Evolutionary conservation across 2,329 filamentous ascomycete species (phyloP), one percentile per base, ranked within the genome.

Genomic region (Microdochium bolleyi): DNA sequence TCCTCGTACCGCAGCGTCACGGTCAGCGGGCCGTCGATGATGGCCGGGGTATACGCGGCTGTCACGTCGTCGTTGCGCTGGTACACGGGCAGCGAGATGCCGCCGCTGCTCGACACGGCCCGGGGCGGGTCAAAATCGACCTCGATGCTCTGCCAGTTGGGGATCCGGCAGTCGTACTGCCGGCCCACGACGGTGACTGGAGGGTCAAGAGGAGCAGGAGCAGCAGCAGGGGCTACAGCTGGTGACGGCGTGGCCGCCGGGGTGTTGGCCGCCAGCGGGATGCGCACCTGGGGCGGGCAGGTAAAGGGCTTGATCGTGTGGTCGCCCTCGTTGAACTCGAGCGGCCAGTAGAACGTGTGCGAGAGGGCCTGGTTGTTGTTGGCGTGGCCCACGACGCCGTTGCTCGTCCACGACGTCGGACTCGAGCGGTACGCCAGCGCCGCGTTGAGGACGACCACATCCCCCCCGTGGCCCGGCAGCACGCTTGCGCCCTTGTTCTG

Each of bases 401-500:
- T 49, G 22, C 38, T 14, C 21, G 49, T 48, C 32, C 32, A 24
- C 24, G 49, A 27, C 9, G 46, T 53, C 19, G 51, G 46, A 19
- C 51, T 49, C 2, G 51, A 49, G 27, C 51, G 48, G 24, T 53
- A 53, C 8, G 44, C 51, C 24, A 53, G 24, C 27, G 37, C 48
- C 5, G 44, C 51, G 7, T 30, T 48, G 16, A 53, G 30, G 7
- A 53, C 32, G 21, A 53, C 24, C 10, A 22, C 44, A 7, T n/a
- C 37, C 10, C 51, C 51, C 32, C 50, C 24, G 3, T 27, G 30
- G 14, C 46, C 24, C 2, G 51, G 51, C 21, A 53, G 51, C 16
- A 53, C 48, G 38, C 50, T 53, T 2, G 51, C 46, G n/a, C 51
- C 51, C 48, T 53, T 53, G 48, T 53, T 53, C 34, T 53, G 51